phyloP scores from a whole-genome alignment of 2,329 filamentous ascomycete genomes.

The Aspergillus pseudoterreus region DNA sequence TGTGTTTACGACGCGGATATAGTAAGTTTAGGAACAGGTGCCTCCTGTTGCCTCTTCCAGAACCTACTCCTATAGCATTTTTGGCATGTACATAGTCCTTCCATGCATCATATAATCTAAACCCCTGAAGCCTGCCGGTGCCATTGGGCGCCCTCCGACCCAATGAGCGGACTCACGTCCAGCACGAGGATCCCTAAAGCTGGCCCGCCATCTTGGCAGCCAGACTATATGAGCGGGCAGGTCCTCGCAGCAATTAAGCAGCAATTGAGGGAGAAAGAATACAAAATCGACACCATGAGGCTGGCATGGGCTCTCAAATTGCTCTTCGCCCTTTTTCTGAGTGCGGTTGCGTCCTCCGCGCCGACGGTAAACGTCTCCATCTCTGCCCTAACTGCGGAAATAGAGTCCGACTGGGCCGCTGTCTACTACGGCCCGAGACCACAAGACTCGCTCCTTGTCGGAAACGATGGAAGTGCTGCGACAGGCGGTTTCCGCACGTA shows the following conservation, averaged over 20 bases:
- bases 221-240: not conserved
- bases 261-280: not conserved
- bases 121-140: not conserved
- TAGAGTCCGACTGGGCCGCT: slow-evolving; percentile 2
- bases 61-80: too few species aligned
- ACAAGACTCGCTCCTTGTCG: not conserved
- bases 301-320: not conserved
- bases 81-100: not conserved
- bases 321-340: not conserved
- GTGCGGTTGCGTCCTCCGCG: not conserved
- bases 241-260: not conserved
- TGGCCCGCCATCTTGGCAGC: not conserved
- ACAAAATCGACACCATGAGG: not conserved
- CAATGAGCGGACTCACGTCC: not conserved
- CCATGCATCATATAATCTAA: not conserved
- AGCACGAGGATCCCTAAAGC: not conserved
- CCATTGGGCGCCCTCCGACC: not conserved
- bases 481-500: slow-evolving; percentile 5
- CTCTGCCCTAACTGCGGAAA: not conserved
- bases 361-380: not conserved
- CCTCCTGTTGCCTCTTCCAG: too few species aligned
- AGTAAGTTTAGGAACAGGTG: too few species aligned
- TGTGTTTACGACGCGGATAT: too few species aligned
- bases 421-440: not conserved
- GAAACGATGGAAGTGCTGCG: slow-evolving; percentile 6